phyloP scores from a whole-genome alignment of 345 rosid species.

The Dipteronia sinensis region DNA sequence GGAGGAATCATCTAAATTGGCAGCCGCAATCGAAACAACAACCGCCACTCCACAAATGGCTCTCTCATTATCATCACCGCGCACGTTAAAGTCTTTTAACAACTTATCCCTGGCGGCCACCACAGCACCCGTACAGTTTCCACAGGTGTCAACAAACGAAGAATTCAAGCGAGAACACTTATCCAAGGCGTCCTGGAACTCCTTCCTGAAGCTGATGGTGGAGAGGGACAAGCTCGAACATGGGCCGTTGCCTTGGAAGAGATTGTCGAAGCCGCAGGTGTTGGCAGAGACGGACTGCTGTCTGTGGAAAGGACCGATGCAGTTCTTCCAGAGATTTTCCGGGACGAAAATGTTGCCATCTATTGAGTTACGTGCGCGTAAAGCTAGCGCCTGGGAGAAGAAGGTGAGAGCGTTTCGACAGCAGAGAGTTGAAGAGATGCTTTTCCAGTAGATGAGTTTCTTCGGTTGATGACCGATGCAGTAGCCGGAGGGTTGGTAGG shows the following conservation, averaged over 20 bases:
- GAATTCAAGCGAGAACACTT: constrained; percentile 39
- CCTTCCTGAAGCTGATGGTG: background rate
- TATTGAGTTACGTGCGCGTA: constrained; percentile 8
- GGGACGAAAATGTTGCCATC: constrained; percentile 32
- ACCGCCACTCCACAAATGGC: constrained; percentile 39
- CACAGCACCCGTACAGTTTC: constrained; percentile 32
- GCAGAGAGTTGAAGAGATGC: constrained; percentile 42
- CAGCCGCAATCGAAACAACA: constrained; percentile 43
- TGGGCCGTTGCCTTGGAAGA: constrained; percentile 25
- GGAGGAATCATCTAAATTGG: constrained; percentile 16
- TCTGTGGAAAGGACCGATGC: constrained; percentile 21
- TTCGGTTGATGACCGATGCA: constrained; percentile 30
- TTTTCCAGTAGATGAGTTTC: constrained; percentile 34
- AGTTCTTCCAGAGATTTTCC: constrained; percentile 34
- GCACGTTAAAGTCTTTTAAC: background rate
- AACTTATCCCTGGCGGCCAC: background rate
- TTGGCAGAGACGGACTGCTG: constrained; percentile 26
- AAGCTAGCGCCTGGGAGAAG: constrained; percentile 44
- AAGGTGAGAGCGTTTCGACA: constrained; percentile 47
- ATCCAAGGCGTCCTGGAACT: constrained; percentile 17
- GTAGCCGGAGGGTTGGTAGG: constrained; percentile 50
- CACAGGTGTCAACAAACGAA: constrained; percentile 33
- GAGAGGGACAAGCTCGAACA: constrained; percentile 40
- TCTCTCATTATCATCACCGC: constrained; percentile 15
- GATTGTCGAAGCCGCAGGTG: constrained; percentile 40